These are phyloP conservation scores for Schizothecium vesticola DNA, from an alignment of 495 filamentous ascomycete species.

Conservation along the genomic window DNA sequence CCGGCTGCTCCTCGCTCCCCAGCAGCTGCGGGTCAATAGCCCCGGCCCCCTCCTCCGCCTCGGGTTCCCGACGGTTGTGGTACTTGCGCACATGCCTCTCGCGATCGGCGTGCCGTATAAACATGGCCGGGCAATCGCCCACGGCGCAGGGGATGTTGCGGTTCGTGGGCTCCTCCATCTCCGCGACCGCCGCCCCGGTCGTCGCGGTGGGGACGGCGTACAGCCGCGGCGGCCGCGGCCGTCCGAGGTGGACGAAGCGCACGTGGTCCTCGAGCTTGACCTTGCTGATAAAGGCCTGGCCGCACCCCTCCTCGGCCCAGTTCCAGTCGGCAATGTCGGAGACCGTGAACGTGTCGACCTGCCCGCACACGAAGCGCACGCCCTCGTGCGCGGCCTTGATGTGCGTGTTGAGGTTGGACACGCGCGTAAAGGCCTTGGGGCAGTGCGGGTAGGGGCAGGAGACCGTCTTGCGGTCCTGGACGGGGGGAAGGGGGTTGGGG, in stretches of 20 bases:
- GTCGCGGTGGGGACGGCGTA: conserved; percentile 27
- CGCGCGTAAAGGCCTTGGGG: conserved; percentile 66
- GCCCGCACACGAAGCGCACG: conserved; percentile 65
- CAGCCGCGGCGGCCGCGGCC: conserved; percentile 38
- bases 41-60: neutral
- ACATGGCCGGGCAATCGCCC: conserved; percentile 39
- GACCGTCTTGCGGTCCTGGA: conserved; percentile 57
- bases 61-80: conserved; percentile 4
- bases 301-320: conserved; percentile 58
- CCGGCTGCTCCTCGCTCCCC: neutral
- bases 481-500: conserved; percentile 40
- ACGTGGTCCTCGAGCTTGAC: conserved; percentile 76
- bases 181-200: conserved; percentile 9
- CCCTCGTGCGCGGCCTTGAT: conserved; percentile 68
- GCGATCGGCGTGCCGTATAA: conserved; percentile 63
- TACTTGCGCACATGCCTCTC: conserved; percentile 53
- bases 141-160: conserved; percentile 13
- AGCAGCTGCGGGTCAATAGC: conserved; percentile 17
- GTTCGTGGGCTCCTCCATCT: conserved; percentile 28
- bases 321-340: conserved; percentile 62
- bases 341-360: conserved; percentile 52
- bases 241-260: conserved; percentile 65
- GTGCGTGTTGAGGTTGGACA: conserved; percentile 74
- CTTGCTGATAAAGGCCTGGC: conserved; percentile 61
- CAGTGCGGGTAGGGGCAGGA: conserved; percentile 61